Evolutionary conservation across 2,329 filamentous ascomycete genomes (phyloP).

Genomic region (Beauveria pseudobassiana): DNA sequence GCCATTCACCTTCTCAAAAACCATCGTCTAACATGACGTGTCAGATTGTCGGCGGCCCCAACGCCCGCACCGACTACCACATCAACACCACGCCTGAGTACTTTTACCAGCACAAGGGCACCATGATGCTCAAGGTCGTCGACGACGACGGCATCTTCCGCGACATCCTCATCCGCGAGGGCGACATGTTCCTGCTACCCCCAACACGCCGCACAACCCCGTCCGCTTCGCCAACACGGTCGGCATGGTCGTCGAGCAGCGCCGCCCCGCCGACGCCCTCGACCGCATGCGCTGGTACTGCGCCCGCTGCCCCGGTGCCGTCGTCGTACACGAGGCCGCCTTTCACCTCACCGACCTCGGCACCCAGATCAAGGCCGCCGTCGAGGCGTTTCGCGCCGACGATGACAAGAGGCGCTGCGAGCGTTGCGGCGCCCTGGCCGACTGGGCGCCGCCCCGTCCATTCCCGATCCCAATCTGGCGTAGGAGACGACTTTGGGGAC

Average conservation of each 20-base stretch:
- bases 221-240: slow-evolving; percentile 90
- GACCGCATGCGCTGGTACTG: slow-evolving; percentile 94
- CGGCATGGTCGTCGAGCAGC: slow-evolving; percentile 88
- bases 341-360: slow-evolving; percentile 90
- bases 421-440: slow-evolving; percentile 68
- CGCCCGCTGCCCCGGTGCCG: slow-evolving; percentile 45
- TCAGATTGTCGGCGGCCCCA: slow-evolving; percentile 88
- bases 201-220: slow-evolving; percentile 95
- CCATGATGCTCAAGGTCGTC: slow-evolving; percentile 89
- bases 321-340: slow-evolving; percentile 72
- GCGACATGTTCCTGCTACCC: slow-evolving; percentile 90
- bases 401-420: slow-evolving; percentile 65
- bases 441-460: slow-evolving; percentile 56
- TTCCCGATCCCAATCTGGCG: slow-evolving; percentile 50
- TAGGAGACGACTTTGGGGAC: background rate
- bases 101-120: slow-evolving; percentile 94
- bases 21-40: background rate
- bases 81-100: slow-evolving; percentile 91
- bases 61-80: slow-evolving; percentile 95
- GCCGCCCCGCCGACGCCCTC: slow-evolving; percentile 58
- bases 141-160: slow-evolving; percentile 61
- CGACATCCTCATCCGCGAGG: slow-evolving; percentile 85
- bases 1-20: background rate
- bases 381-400: slow-evolving; percentile 67
- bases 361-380: slow-evolving; percentile 88